phyloP scores from a whole-genome alignment of 192 early-diverging fungal genomes.

The Mortierella antarctica region DNA sequence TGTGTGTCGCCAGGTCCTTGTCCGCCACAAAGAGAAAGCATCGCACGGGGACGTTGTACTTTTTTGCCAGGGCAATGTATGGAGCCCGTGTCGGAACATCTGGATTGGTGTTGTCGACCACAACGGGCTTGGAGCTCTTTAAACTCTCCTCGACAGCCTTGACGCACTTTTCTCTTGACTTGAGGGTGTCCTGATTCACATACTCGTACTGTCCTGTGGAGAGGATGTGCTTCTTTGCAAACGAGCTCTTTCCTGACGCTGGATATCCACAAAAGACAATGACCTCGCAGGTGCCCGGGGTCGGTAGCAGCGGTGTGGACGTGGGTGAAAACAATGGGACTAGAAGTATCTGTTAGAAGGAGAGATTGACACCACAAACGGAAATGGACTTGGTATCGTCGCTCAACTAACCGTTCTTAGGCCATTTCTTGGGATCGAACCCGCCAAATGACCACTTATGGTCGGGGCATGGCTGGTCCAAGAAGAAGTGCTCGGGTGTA shows the following conservation, averaged over 20 bases:
- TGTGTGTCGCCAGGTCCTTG: conserved; percentile 76
- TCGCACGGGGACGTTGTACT: conserved; percentile 64
- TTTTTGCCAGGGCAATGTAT: conserved; percentile 75
- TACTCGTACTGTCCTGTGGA: conserved; percentile 70
- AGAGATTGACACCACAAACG: not conserved
- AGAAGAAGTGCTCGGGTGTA: conserved; percentile 86
- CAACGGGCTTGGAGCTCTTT: conserved; percentile 63
- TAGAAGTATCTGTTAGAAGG: not conserved
- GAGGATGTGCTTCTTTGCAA: conserved; percentile 71
- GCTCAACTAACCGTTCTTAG: conserved; percentile 31
- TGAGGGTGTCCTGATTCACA: conserved; percentile 86
- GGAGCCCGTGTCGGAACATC: conserved; percentile 64
- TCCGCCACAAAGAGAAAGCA: conserved; percentile 72
- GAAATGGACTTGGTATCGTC: not conserved
- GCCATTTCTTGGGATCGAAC: conserved; percentile 60
- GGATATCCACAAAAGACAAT: conserved; percentile 86
- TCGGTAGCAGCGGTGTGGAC: conserved; percentile 35
- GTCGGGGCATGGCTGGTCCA: conserved; percentile 54
- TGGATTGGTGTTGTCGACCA: conserved; percentile 91
- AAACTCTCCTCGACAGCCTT: conserved; percentile 65
- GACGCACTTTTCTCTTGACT: conserved; percentile 81
- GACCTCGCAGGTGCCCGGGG: conserved; percentile 59
- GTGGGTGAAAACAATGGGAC: conserved; percentile 51
- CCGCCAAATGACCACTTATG: conserved; percentile 58
- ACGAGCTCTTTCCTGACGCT: conserved; percentile 86